Conservation (phyloP, 129 eudicot species). For the Centella asiatica region DNA sequence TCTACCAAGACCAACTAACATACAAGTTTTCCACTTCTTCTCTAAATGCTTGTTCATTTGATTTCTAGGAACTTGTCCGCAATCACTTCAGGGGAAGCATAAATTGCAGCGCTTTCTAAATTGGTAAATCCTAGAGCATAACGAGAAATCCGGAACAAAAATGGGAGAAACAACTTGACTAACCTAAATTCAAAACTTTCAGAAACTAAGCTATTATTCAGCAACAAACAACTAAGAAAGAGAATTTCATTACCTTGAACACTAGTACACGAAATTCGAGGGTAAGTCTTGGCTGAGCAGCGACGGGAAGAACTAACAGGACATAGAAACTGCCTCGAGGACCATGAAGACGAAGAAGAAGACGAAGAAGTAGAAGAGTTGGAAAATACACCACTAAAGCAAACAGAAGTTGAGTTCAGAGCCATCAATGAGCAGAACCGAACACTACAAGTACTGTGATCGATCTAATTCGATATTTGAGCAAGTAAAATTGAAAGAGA, state of each 20-base stretch:
- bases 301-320: slow-evolving; percentile 3
- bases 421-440: slow-evolving; percentile 19
- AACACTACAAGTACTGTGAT: background rate
- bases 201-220: background rate
- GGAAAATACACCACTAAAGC: slow-evolving; percentile 23
- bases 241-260: slow-evolving; percentile 25
- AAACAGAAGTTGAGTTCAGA: slow-evolving; percentile 26
- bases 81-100: too few relatives aligned
- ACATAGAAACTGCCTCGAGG: slow-evolving; percentile 1
- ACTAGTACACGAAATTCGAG: slow-evolving; percentile 12
- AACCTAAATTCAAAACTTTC: background rate
- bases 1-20: too few relatives aligned
- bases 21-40: too few relatives aligned
- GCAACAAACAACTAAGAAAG: background rate
- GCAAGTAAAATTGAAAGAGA: background rate
- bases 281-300: slow-evolving; percentile 9
- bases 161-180: background rate
- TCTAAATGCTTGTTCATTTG: too few relatives aligned
- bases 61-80: too few relatives aligned
- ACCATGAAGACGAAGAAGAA: slow-evolving; percentile 13
- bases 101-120: too few relatives aligned
- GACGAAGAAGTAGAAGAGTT: slow-evolving; percentile 9
- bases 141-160: too few relatives aligned
- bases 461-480: background rate
- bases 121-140: too few relatives aligned